phyloP scores from a whole-genome alignment of 139 green algal genomes.

The Chlorella vulgaris region DNA sequence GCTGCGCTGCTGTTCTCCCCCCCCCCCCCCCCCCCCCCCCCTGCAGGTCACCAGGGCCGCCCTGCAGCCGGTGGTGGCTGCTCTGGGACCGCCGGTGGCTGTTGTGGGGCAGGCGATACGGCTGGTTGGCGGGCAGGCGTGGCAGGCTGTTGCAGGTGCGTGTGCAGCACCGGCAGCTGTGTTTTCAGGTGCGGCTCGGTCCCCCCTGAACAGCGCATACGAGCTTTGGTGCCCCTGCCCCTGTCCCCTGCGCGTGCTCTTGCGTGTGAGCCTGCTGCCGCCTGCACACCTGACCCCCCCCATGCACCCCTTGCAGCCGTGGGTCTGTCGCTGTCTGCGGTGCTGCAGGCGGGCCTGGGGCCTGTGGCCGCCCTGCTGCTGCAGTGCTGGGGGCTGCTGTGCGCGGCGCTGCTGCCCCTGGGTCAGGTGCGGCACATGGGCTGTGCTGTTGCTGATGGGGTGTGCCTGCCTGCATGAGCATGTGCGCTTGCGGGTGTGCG shows the following conservation, averaged over 20 bases:
- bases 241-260: no score
- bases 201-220: background rate
- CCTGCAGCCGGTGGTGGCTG: slow-evolving; percentile 24
- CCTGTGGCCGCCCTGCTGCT: slow-evolving; percentile 9
- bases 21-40: no score
- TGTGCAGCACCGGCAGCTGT: background rate
- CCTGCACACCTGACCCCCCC: no score
- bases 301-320: slow-evolving; percentile 3
- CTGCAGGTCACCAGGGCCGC: background rate
- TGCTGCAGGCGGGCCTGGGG: slow-evolving; percentile 23
- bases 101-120: background rate
- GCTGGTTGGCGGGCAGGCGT: background rate
- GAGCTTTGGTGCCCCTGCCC: background rate
- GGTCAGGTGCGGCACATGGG: background rate
- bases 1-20: no score
- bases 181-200: background rate
- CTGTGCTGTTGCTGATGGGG: background rate
- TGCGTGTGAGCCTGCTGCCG: no score
- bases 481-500: background rate
- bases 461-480: background rate
- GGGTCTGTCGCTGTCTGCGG: background rate
- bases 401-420: slow-evolving; percentile 4
- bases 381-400: background rate
- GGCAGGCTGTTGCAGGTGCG: slow-evolving; percentile 12
- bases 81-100: slow-evolving; percentile 4